Percentiles rank a stretch among this genome's conserved stretches.
Conservation (phyloP, 257 asterid genomes). For the Penstemon davidsonii region DNA sequence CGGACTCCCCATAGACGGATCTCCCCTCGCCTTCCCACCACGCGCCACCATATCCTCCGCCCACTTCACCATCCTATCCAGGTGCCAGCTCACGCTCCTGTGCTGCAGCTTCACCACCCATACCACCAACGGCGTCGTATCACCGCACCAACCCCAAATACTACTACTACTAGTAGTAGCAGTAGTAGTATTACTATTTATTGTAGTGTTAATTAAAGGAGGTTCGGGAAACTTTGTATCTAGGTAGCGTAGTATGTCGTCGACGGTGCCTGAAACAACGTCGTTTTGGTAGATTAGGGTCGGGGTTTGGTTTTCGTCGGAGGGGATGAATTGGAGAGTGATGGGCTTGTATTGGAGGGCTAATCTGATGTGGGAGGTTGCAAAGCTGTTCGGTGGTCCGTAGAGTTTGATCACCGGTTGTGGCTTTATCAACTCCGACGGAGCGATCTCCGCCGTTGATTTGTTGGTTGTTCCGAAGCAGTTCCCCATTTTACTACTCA, state of each 20-base stretch:
- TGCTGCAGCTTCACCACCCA: conserved; percentile 91
- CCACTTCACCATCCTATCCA: conserved; percentile 96
- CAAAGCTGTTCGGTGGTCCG: conserved; percentile 65
- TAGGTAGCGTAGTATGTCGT: conserved; percentile 59
- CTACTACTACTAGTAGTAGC: conserved; percentile 23
- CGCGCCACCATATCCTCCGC: conserved; percentile 81
- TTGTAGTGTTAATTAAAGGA: conserved; percentile 34
- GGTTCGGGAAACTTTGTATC: conserved; percentile 90
- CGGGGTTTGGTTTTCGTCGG: conserved; percentile 57
- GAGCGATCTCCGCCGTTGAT: conserved; percentile 77
- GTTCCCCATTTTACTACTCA: conserved; percentile 58
- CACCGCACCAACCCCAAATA: conserved; percentile 77
- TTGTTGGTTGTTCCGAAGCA: conserved; percentile 49
- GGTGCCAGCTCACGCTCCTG: conserved; percentile 79
- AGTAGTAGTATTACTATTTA: background rate
- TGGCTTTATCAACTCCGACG: conserved; percentile 56
- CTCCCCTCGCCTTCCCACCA: conserved; percentile 75
- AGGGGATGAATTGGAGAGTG: conserved; percentile 57
- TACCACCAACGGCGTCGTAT: conserved; percentile 81
- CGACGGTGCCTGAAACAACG: conserved; percentile 78
- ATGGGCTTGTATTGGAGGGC: conserved; percentile 87
- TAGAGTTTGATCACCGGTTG: conserved; percentile 65
- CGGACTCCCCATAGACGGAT: conserved; percentile 89
- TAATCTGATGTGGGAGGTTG: conserved; percentile 73
- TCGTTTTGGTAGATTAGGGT: conserved; percentile 64